These are phyloP conservation scores for Hymenoscyphus occultus DNA, from an alignment of 2,329 filamentous ascomycete species.

Conservation along the genomic window DNA sequence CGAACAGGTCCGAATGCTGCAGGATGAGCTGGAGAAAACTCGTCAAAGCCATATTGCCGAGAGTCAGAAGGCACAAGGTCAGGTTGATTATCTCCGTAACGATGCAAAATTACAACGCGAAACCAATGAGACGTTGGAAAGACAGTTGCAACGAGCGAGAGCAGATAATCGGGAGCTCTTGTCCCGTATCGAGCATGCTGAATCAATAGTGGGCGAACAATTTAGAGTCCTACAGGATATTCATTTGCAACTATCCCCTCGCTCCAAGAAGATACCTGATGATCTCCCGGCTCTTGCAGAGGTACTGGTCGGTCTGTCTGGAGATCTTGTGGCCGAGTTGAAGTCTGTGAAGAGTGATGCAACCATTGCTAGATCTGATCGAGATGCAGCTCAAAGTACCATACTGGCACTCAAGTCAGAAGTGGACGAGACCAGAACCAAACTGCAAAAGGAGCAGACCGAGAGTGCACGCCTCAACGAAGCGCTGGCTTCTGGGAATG, in stretches of 20 bases:
- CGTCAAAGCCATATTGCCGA: conserved; percentile 57
- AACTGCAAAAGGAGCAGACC: conserved; percentile 51
- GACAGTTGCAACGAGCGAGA: conserved; percentile 52
- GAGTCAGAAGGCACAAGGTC: conserved; percentile 55
- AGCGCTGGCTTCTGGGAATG: conserved; percentile 50
- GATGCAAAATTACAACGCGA: conserved; percentile 59
- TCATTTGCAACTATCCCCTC: conserved; percentile 54
- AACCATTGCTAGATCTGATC: conserved; percentile 59
- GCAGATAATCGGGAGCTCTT: conserved; percentile 53
- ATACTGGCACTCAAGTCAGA: conserved; percentile 56
- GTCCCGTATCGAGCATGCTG: conserved; percentile 49
- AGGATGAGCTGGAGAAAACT: conserved; percentile 67
- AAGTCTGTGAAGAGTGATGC: conserved; percentile 59
- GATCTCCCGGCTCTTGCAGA: conserved; percentile 59
- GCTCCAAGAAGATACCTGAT: conserved; percentile 48
- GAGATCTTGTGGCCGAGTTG: conserved; percentile 58
- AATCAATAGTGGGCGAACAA: conserved; percentile 52
- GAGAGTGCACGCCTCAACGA: conserved; percentile 53
- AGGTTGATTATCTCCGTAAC: conserved; percentile 60
- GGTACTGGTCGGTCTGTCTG: conserved; percentile 54
- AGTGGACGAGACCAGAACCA: conserved; percentile 52
- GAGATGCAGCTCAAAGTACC: conserved; percentile 56
- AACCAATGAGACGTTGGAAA: conserved; percentile 56
- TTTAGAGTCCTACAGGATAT: conserved; percentile 55
- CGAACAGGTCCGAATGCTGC: conserved; percentile 63